Percentiles rank a stretch among this genome's conserved stretches.
Evolutionary conservation across 768 basidiomycete genomes (phyloP).

Genomic region (Myochromella boudieri): DNA sequence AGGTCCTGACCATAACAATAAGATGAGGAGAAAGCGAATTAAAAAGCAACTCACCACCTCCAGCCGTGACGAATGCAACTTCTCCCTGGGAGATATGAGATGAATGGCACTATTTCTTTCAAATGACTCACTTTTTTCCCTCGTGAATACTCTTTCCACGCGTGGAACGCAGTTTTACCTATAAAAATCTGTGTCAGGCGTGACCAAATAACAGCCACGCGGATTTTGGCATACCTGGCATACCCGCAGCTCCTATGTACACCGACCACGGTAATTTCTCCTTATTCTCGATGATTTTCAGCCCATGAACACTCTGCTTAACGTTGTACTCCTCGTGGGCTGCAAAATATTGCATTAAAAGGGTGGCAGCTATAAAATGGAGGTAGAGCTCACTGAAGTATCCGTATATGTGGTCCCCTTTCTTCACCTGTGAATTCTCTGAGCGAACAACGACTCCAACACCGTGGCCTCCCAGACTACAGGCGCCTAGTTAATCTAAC

Average conservation of each 20-base stretch:
- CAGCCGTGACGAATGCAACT: constrained; percentile 39
- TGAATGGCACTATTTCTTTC: not conserved
- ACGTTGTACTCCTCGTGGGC: constrained; percentile 44
- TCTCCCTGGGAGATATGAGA: constrained; percentile 30
- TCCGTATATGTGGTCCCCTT: constrained; percentile 43
- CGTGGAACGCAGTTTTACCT: constrained; percentile 40
- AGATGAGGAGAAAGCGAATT: not conserved
- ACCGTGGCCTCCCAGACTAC: constrained; percentile 31
- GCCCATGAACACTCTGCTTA: constrained; percentile 16
- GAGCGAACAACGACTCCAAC: constrained; percentile 47
- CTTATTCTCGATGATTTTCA: constrained; percentile 36
- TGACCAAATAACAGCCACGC: not conserved
- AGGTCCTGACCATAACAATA: constrained; percentile 26
- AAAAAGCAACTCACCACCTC: constrained; percentile 28
- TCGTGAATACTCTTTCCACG: constrained; percentile 39
- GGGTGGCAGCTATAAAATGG: not conserved
- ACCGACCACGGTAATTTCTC: constrained; percentile 46
- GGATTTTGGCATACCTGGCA: constrained; percentile 42
- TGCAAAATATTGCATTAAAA: constrained; percentile 12
- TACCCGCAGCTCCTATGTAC: constrained; percentile 52
- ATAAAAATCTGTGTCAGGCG: no score
- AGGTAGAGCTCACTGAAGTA: constrained; percentile 21
- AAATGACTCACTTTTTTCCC: constrained; percentile 32
- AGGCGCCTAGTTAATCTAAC: not conserved
- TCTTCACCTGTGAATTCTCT: constrained; percentile 29